Percentiles rank a stretch among this genome's conserved stretches.
Conservation (phyloP, 345 rosid genomes). For the Populus ilicifolia region DNA sequence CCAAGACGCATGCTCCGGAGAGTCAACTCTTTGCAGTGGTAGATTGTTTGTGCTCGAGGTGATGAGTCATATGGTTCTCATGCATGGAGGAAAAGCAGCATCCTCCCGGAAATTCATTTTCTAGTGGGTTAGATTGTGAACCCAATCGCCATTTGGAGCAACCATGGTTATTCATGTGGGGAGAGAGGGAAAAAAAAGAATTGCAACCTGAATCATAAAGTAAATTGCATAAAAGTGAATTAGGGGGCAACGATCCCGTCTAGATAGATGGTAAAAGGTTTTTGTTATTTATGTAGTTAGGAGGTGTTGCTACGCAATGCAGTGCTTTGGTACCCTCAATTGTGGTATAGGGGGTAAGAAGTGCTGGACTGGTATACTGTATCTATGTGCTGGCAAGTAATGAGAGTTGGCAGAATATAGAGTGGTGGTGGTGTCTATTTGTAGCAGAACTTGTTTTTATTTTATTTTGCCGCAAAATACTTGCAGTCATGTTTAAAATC, state of each 20-base stretch:
- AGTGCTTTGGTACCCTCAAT: conserved; percentile 1
- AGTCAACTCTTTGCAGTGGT: conserved; percentile 65
- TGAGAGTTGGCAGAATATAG: conserved; percentile 9
- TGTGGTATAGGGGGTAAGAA: not conserved
- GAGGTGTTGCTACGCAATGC: conserved; percentile 4
- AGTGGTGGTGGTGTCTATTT: conserved; percentile 7
- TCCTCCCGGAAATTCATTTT: conserved; percentile 15
- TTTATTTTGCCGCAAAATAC: not conserved
- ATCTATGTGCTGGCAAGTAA: conserved; percentile 15
- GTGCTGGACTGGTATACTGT: conserved; percentile 19
- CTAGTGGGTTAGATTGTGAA: conserved; percentile 14
- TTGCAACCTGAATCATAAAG: not conserved
- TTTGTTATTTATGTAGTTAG: conserved; percentile 19
- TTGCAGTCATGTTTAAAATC: not conserved
- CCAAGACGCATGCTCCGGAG: conserved; percentile 49
- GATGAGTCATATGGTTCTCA: conserved; percentile 1
- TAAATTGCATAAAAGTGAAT: conserved; percentile 8
- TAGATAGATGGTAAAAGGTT: conserved; percentile 1
- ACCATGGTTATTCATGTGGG: not conserved
- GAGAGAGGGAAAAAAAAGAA: not conserved
- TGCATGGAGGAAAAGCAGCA: conserved; percentile 6
- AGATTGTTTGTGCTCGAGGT: conserved; percentile 13
- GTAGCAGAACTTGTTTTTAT: not conserved
- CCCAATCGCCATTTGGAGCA: conserved; percentile 13
- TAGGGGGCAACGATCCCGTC: not conserved